Conservation (phyloP, 176 grass and related monocot species). For the Oryza punctata region DNA sequence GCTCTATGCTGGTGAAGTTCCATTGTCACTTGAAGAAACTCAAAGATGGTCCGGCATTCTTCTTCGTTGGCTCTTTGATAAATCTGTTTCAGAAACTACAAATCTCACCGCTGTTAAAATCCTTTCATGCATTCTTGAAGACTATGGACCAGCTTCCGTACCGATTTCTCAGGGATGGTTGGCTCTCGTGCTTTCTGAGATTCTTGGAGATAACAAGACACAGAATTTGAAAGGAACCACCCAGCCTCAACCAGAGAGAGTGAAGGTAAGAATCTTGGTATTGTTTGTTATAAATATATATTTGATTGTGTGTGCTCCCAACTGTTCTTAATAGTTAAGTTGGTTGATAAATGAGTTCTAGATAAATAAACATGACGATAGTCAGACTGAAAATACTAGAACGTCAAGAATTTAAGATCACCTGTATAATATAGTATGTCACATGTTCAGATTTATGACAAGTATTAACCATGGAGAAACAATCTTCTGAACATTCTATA, state of each 20-base stretch:
- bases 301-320: not conserved
- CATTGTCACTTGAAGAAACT: conserved; percentile 85
- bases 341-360: conserved; percentile 2
- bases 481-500: not conserved
- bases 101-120: conserved; percentile 68
- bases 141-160: conserved; percentile 75
- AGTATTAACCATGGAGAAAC: not conserved
- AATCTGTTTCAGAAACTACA: conserved; percentile 73
- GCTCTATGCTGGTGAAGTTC: conserved; percentile 78
- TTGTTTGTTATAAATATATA: conserved; percentile 35
- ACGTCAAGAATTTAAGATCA: conserved; percentile 11
- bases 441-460: conserved; percentile 12
- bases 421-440: not conserved
- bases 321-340: conserved; percentile 26
- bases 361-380: not conserved
- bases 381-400: not conserved
- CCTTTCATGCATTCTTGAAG: conserved; percentile 84
- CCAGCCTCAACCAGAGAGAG: conserved; percentile 65
- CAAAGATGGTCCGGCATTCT: conserved; percentile 94
- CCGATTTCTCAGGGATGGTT: conserved; percentile 99
- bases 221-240: conserved; percentile 59
- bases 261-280: conserved; percentile 56
- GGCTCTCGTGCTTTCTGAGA: conserved; percentile 70
- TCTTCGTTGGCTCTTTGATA: conserved; percentile 82
- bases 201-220: conserved; percentile 67